These are phyloP conservation scores for Smittium culicis DNA, from an alignment of 371 early-diverging fungal species.

Conservation along the genomic window DNA sequence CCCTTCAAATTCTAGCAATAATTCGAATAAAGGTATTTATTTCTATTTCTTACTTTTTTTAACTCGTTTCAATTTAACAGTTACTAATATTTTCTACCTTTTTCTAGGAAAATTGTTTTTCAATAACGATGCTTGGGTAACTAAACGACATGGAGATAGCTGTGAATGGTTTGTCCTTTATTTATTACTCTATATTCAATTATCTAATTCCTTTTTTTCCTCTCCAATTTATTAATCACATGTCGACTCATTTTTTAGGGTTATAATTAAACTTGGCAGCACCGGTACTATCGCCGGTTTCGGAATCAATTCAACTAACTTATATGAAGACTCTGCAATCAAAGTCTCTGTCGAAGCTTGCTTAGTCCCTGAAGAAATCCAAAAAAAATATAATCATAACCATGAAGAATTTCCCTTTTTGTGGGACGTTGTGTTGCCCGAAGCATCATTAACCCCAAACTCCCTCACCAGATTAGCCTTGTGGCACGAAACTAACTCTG, in stretches of 20 bases:
- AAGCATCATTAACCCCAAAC: slow-evolving; percentile 40
- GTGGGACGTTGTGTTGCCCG: slow-evolving; percentile 61
- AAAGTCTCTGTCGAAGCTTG: slow-evolving; percentile 51
- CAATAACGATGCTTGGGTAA: slow-evolving; percentile 77
- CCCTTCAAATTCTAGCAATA: too few relatives aligned
- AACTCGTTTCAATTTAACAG: too few relatives aligned
- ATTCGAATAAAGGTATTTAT: too few relatives aligned
- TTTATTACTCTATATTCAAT: neutral
- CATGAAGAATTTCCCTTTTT: slow-evolving; percentile 13
- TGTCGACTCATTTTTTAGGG: too few relatives aligned
- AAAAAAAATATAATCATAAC: slow-evolving; percentile 25
- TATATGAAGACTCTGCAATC: slow-evolving; percentile 71
- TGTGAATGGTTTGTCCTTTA: slow-evolving; percentile 43
- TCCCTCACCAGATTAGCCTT: slow-evolving; percentile 55
- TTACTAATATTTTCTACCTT: too few relatives aligned
- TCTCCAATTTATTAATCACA: neutral
- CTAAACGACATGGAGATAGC: slow-evolving; percentile 61
- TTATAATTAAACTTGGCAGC: slow-evolving; percentile 68
- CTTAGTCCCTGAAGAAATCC: slow-evolving; percentile 35
- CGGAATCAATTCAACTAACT: slow-evolving; percentile 68
- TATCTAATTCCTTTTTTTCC: neutral
- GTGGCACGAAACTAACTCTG: slow-evolving; percentile 29
- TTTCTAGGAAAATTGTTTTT: slow-evolving; percentile 65
- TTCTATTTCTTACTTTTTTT: too few relatives aligned
- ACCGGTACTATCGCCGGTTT: slow-evolving; percentile 61